These are phyloP conservation scores for Mucor racemosus DNA, from an alignment of 371 early-diverging fungal species.

Conservation along the genomic window DNA sequence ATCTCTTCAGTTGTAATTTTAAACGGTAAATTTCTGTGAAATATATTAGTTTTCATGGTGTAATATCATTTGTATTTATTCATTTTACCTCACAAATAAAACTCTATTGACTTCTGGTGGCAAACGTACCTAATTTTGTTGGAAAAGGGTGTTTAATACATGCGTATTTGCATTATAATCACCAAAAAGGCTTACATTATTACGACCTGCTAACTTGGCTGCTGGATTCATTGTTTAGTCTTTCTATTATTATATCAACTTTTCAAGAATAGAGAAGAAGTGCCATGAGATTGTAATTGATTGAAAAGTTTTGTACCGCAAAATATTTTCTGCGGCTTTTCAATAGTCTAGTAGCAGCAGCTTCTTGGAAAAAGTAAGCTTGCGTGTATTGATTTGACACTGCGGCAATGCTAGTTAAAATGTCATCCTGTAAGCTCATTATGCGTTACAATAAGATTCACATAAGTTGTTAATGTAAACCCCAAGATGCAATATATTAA, in stretches of 20 bases:
- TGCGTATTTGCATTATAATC: too few species aligned
- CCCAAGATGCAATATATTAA: too few species aligned
- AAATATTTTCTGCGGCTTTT: constrained; percentile 5
- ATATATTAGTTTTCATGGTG: background rate
- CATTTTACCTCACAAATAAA: constrained; percentile 79
- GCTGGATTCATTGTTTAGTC: constrained; percentile 20
- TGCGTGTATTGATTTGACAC: background rate
- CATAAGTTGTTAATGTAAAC: too few species aligned
- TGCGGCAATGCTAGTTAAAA: background rate
- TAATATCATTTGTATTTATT: background rate
- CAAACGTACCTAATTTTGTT: constrained; percentile 67
- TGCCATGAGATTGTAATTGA: background rate
- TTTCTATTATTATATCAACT: too few species aligned
- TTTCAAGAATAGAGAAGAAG: background rate
- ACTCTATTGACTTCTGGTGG: constrained; percentile 95
- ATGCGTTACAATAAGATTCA: too few species aligned
- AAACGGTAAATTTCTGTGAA: constrained; percentile 86
- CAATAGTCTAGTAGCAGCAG: background rate
- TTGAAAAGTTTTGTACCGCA: constrained; percentile 6
- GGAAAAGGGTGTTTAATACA: too few species aligned
- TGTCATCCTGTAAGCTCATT: too few species aligned
- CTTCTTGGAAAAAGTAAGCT: too few species aligned
- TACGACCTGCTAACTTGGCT: constrained; percentile 22
- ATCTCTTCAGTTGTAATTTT: constrained; percentile 94
- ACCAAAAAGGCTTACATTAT: constrained; percentile 16